Evolutionary conservation across 2,329 filamentous ascomycete species (phyloP).

Genomic region (Chaetomiaceae sp.): DNA sequence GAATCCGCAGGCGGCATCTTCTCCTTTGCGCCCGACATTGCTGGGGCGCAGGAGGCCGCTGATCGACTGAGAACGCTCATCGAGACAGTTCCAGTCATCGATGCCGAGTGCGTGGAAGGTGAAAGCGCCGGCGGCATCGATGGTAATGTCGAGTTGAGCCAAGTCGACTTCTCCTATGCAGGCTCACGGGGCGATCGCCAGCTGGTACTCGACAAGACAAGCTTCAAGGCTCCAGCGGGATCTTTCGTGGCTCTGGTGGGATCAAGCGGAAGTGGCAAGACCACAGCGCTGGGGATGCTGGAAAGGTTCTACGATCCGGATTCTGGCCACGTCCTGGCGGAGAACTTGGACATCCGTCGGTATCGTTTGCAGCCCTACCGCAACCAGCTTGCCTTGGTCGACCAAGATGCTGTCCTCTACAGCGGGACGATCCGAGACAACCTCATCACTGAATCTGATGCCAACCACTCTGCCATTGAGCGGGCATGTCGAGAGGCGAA

Average conservation of each 20-base stretch:
- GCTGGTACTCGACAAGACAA: conserved; percentile 24
- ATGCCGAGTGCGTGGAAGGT: no score
- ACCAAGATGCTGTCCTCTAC: conserved; percentile 28
- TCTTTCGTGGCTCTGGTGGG: conserved; percentile 51
- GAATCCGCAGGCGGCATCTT: no score
- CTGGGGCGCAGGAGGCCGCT: no score
- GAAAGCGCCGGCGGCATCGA: no score
- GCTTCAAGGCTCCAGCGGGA: no score
- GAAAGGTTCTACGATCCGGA: conserved; percentile 37
- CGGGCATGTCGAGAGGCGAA: conserved; percentile 49
- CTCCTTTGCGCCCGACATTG: no score
- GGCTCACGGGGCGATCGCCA: no score
- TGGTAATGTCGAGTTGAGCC: conserved; percentile 15
- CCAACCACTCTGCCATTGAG: conserved; percentile 35
- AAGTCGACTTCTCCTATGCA: conserved; percentile 53
- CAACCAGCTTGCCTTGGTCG: conserved; percentile 41
- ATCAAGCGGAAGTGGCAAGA: conserved; percentile 53
- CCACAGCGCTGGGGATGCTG: conserved; percentile 50
- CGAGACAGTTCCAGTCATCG: no score
- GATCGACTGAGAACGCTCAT: no score
- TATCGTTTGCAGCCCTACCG: conserved; percentile 42
- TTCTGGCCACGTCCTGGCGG: conserved; percentile 36
- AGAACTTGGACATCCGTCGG: conserved; percentile 27
- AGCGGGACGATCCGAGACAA: conserved; percentile 50
- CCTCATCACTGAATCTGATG: no score